Base-by-base conservation (phyloP, 2,329 filamentous ascomycete genomes). In the Lachnellula cervina region DNA sequence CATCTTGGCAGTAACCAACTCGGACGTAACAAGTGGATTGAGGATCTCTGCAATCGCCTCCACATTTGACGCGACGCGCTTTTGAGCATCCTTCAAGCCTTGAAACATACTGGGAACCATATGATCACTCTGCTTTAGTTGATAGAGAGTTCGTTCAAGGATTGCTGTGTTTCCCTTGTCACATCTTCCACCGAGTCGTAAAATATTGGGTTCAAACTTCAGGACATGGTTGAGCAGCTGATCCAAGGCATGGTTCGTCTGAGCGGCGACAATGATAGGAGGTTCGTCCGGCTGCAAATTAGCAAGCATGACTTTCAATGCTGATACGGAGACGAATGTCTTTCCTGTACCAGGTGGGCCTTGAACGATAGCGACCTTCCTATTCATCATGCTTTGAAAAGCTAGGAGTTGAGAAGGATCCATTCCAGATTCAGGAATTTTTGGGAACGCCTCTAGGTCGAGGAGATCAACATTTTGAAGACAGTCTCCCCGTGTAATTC, bases 181-280 rank as follows among this genome's bases (percentile, higher is more conserved):
- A 16, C 54, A 63, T 51, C 66, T 54, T 7, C 67, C 64, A 9
- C 76, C 73, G 9, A 89, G 72, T 8, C 86, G 80, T 49, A 87
- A 73, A 55, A 91, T 84, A 1, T 82, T 78, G 0, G 73, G 70
- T 62, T 87, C 84, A 62, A 87, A 87, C 5, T 47, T 44, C 11
- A 63, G 34, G 16, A 70, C 58, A 45, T 69, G 65, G 35, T 66
- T 68, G 0, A 96, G 75, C 0, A 97, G 76, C 67, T 96, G 91
- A 63, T 97, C 91, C 0, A 96, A 74, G 0, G 91, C 91, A 70
- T 96, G 90, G 57, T 97, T 97, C 0, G 91, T 97, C 64, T 96
- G 90, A 7, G 90, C 90, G 0, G 90, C 81, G 3, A 96, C 77
- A 19, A 96, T 78, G 32, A 97, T 84, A 0, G 89, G 89, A 8